phyloP scores from a whole-genome alignment of 2,329 filamentous ascomycete species.

The Aspergillus nomiae region DNA sequence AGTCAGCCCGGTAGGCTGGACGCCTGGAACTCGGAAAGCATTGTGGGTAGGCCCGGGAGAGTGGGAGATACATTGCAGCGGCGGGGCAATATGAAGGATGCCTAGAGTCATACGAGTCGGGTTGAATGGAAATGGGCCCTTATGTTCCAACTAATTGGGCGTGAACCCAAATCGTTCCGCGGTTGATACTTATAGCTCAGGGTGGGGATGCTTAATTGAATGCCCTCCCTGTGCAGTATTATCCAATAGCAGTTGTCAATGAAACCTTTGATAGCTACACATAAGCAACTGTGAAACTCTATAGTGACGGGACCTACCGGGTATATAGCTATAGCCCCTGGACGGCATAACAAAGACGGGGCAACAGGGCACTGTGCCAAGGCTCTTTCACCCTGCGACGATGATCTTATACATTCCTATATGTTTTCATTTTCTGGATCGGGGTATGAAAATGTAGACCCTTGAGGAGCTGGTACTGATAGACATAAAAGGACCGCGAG shows the following conservation, averaged over 20 bases:
- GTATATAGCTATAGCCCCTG: not conserved
- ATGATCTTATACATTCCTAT: not conserved
- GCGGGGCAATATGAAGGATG: not conserved
- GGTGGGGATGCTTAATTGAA: not conserved
- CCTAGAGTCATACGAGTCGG: not conserved
- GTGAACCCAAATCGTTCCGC: not conserved
- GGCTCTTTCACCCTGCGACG: not conserved
- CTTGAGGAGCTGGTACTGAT: not conserved
- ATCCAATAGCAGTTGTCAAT: not conserved
- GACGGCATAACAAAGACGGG: not conserved
- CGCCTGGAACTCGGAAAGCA: not conserved
- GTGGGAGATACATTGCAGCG: not conserved
- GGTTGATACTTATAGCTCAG: not conserved
- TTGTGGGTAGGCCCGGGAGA: not conserved
- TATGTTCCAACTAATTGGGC: not conserved
- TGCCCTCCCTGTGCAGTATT: not conserved
- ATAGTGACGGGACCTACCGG: not conserved
- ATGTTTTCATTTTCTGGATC: not conserved
- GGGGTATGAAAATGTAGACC: not conserved
- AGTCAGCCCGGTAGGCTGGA: not conserved
- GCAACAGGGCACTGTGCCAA: not conserved
- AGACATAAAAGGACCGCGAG: not conserved
- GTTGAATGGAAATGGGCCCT: not conserved
- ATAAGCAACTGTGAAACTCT: not conserved
- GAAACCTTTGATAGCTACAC: not conserved